A percentile compares a stretch with the other conserved stretches of the same genome.
phyloP scores from a whole-genome alignment of 1,284 basidiomycete genomes.

The Porogramme epimiltina region DNA sequence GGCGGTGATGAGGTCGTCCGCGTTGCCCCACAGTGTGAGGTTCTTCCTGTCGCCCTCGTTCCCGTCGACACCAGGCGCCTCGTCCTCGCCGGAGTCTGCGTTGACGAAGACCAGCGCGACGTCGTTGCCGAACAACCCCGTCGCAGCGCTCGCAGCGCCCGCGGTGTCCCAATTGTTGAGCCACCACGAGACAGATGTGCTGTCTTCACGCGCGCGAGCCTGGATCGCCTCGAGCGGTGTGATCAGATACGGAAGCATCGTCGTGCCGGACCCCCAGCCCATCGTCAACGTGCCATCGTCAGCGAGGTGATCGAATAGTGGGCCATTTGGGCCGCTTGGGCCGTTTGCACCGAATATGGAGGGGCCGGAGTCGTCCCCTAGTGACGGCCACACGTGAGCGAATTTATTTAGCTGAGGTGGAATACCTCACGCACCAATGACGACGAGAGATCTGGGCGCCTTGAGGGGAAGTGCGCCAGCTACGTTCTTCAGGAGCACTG shows the following conservation, averaged over 20 bases:
- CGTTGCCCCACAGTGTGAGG: constrained; percentile 52
- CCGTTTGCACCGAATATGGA: constrained; percentile 72
- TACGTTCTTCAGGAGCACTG: constrained; percentile 83
- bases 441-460: constrained; percentile 55
- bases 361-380: constrained; percentile 63
- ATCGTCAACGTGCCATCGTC: constrained; percentile 75
- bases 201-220: constrained; percentile 56
- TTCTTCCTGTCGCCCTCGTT: constrained; percentile 82
- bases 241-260: constrained; percentile 63
- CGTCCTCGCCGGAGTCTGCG: constrained; percentile 75
- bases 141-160: constrained; percentile 52
- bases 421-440: constrained; percentile 58
- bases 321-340: too few relatives aligned
- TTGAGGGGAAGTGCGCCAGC: constrained; percentile 65
- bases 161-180: constrained; percentile 68
- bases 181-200: constrained; percentile 53
- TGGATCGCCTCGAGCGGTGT: constrained; percentile 77
- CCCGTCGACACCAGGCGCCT: constrained; percentile 62
- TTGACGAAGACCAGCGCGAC: constrained; percentile 77
- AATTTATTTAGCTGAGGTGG: not conserved
- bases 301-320: constrained; percentile 67
- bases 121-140: constrained; percentile 50
- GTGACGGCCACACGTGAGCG: not conserved
- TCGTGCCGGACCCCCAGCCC: constrained; percentile 69
- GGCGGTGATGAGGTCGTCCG: not conserved